Evolutionary conservation across 2,329 filamentous ascomycete genomes (phyloP).

Genomic region (Aspergillus sp.): DNA sequence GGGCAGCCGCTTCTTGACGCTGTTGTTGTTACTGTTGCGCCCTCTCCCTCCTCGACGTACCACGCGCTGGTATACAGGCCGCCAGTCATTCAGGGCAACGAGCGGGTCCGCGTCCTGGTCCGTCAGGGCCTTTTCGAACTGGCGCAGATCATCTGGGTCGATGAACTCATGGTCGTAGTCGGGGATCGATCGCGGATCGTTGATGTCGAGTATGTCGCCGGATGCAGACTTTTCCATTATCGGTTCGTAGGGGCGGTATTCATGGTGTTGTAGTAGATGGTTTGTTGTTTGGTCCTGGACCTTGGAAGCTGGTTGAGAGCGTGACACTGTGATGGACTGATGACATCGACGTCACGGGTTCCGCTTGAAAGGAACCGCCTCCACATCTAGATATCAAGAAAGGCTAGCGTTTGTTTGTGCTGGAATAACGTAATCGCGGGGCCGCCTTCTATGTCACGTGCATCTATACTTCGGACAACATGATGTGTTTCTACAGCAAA

Average conservation of each 20-base stretch:
- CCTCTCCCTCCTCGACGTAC: constrained; percentile 41
- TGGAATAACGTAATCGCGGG: background rate
- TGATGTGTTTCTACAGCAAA: background rate
- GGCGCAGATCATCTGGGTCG: constrained; percentile 69
- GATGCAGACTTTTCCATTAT: constrained; percentile 30
- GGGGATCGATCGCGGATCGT: constrained; percentile 73
- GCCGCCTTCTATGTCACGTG: background rate
- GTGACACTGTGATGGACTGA: constrained; percentile 8
- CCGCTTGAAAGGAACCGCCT: background rate
- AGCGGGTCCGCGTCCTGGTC: constrained; percentile 79
- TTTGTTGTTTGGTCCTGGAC: background rate
- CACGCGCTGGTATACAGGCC: constrained; percentile 78
- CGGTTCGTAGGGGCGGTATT: constrained; percentile 20
- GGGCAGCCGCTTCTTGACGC: constrained; percentile 49
- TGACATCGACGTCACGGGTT: constrained; percentile 22
- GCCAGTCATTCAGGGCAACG: constrained; percentile 94
- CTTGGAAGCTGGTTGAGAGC: background rate
- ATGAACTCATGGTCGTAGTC: constrained; percentile 81
- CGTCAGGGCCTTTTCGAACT: constrained; percentile 80
- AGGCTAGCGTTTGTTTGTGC: background rate
- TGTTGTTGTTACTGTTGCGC: constrained; percentile 23
- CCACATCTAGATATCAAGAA: background rate
- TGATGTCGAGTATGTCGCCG: constrained; percentile 53
- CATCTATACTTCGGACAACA: background rate
- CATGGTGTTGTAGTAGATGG: constrained; percentile 34